Evolutionary conservation across 2,329 filamentous ascomycete species (phyloP).

Genomic region (Penicillium sp.): DNA sequence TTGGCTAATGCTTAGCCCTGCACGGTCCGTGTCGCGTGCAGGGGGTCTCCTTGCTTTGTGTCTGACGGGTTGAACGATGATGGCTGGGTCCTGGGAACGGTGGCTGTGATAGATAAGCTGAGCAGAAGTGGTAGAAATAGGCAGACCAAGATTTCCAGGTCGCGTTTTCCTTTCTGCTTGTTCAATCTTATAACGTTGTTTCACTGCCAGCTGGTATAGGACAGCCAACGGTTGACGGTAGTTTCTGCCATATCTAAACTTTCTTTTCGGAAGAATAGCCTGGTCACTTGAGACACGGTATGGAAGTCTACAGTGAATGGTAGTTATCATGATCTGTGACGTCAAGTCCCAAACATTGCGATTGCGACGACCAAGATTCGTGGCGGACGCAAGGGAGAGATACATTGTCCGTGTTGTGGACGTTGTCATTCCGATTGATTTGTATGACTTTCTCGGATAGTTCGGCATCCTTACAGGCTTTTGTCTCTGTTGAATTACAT

Average conservation of each 20-base stretch:
- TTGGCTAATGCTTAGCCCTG: conserved; percentile 21
- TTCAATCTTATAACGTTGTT: too few relatives aligned
- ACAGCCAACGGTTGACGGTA: too few relatives aligned
- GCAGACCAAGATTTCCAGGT: too few relatives aligned
- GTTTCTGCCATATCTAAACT: too few relatives aligned
- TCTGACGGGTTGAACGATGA: neutral
- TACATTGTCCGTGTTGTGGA: neutral
- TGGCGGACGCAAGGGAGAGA: conserved; percentile 10
- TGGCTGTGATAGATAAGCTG: neutral
- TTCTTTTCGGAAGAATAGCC: neutral
- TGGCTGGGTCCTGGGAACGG: neutral
- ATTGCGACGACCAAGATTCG: neutral
- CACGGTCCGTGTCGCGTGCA: conserved; percentile 2
- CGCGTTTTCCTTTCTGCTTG: too few relatives aligned
- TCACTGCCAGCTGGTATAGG: too few relatives aligned
- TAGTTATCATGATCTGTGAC: neutral
- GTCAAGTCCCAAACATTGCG: neutral
- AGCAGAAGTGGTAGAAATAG: neutral
- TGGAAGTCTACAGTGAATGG: neutral
- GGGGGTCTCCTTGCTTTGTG: neutral
- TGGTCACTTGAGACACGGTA: neutral
- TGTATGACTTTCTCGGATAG: neutral
- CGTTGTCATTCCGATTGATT: neutral
- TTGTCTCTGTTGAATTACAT: neutral
- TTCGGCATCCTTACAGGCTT: neutral